phyloP scores from a whole-genome alignment of 23 red algal genomes.

The Gracilaria caudata region DNA sequence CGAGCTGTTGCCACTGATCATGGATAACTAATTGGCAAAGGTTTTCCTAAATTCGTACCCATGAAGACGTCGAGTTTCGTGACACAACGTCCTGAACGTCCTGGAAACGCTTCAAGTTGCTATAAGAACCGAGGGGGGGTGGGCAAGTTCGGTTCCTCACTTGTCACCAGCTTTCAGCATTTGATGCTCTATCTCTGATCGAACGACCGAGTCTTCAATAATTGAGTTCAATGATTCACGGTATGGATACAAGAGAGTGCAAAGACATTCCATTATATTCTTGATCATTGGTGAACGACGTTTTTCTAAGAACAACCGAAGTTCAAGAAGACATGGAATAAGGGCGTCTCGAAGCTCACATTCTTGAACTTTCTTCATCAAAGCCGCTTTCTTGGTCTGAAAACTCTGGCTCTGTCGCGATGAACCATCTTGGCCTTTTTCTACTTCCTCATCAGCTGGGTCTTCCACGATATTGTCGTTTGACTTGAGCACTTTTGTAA shows the following conservation, averaged over 20 bases:
- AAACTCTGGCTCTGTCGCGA: background rate
- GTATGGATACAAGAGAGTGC: constrained; percentile 44
- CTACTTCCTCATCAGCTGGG: background rate
- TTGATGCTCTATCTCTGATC: constrained; percentile 45
- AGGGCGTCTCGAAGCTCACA: constrained; percentile 49
- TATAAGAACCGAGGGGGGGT: no score
- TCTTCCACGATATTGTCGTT: background rate
- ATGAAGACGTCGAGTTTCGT: no score
- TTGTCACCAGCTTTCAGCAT: constrained; percentile 2
- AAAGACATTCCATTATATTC: constrained; percentile 43
- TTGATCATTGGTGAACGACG: constrained; percentile 42
- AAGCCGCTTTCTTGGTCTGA: constrained; percentile 21
- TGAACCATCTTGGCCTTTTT: background rate
- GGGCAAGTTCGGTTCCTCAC: no score
- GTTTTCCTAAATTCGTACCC: no score
- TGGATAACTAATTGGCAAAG: no score
- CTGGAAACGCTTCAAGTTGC: no score
- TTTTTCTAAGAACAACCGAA: constrained; percentile 33
- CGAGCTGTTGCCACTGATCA: no score
- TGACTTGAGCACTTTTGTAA: background rate
- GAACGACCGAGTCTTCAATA: constrained; percentile 31
- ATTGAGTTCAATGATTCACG: constrained; percentile 18
- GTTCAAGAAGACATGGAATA: constrained; percentile 55
- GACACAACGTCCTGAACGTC: no score
- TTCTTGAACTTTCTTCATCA: constrained; percentile 55